Conservation (phyloP, 108 stramenopile genomes). For the Nitzschia sp. region DNA sequence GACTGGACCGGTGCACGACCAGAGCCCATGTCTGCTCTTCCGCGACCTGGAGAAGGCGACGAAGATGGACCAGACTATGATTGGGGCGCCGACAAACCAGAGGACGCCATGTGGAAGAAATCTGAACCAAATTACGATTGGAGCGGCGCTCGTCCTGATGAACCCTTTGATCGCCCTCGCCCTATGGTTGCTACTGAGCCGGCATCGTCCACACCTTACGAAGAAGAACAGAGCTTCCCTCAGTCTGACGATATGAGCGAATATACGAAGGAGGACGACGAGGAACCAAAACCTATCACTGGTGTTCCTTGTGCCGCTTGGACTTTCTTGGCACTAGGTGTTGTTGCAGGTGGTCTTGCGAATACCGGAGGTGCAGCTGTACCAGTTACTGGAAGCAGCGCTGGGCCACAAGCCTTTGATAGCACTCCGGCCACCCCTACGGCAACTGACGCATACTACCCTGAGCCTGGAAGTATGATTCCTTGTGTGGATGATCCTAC, state of each 20-base stretch:
- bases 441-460: constrained; percentile 29
- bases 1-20: constrained; percentile 28
- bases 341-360: constrained; percentile 31
- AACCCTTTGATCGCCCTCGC: constrained; percentile 25
- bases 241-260: constrained; percentile 19
- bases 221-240: constrained; percentile 7
- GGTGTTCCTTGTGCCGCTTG: constrained; percentile 42
- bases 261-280: constrained; percentile 30
- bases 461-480: constrained; percentile 12
- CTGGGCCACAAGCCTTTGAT: constrained; percentile 7
- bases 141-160: constrained; percentile 38
- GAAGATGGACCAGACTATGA: constrained; percentile 19
- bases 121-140: constrained; percentile 35
- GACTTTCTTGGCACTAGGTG: constrained; percentile 32
- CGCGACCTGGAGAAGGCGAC: constrained; percentile 27
- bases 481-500: constrained; percentile 38
- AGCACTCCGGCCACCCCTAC: constrained; percentile 14
- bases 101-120: constrained; percentile 21
- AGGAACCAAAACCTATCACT: constrained; percentile 25
- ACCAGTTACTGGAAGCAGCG: background rate
- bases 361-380: constrained; percentile 4
- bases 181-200: constrained; percentile 17
- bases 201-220: constrained; percentile 10
- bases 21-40: constrained; percentile 3
- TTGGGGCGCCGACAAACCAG: constrained; percentile 25